Conservation (phyloP, 768 basidiomycete species). For the Multifurca ochricompacta region DNA sequence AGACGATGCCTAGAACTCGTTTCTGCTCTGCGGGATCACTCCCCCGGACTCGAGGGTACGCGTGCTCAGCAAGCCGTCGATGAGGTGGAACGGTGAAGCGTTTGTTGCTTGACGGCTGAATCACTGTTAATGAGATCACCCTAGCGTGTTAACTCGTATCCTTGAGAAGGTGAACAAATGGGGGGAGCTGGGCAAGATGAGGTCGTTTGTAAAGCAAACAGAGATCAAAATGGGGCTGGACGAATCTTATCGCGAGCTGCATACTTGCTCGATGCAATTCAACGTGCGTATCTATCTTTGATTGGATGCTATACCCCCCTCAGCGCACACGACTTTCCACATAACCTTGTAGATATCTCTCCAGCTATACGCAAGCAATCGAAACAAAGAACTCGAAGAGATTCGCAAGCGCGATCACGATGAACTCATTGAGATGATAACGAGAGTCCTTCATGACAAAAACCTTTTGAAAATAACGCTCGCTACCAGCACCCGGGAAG, state of each 20-base stretch:
- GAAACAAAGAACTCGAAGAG: constrained; percentile 14
- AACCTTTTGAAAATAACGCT: constrained; percentile 5
- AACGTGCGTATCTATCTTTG: constrained; percentile 4
- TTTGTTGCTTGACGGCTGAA: not conserved
- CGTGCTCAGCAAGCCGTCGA: constrained; percentile 15
- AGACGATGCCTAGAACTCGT: constrained; percentile 11
- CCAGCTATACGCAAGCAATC: constrained; percentile 6
- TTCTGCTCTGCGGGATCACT: constrained; percentile 10
- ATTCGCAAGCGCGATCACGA: constrained; percentile 17
- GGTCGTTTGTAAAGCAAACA: constrained; percentile 15
- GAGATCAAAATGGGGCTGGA: constrained; percentile 18
- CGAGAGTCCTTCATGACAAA: constrained; percentile 6
- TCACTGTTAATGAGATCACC: not conserved
- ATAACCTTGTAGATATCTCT: constrained; percentile 3
- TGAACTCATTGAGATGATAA: constrained; percentile 16
- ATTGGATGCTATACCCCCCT: not conserved
- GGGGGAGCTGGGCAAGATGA: constrained; percentile 13
- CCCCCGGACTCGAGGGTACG: constrained; percentile 14
- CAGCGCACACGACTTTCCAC: not conserved
- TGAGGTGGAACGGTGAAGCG: constrained; percentile 17
- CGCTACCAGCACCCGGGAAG: constrained; percentile 3
- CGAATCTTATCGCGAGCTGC: constrained; percentile 17
- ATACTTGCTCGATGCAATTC: constrained; percentile 6
- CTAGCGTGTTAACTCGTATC: constrained; percentile 13
- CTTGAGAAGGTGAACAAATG: constrained; percentile 12